A percentile compares a stretch with the other conserved stretches of the same genome.
Conservation (phyloP, 2,329 filamentous ascomycete genomes). For the Colletotrichum cereale region DNA sequence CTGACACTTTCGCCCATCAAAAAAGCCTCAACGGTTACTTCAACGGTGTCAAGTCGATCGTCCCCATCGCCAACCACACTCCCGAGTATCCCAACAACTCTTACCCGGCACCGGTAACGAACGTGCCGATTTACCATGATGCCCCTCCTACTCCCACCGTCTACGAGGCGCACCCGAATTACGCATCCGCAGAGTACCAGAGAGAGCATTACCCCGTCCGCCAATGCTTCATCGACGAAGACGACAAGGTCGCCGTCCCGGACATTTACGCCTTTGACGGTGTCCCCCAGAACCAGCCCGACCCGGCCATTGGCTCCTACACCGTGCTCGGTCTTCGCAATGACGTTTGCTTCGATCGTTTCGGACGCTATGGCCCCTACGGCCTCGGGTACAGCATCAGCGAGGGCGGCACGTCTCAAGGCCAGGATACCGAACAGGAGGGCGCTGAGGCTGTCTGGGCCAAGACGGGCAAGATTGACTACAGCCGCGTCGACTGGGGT, state of each 20-base stretch:
- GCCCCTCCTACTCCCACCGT: slow-evolving; percentile 58
- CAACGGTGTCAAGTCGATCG: slow-evolving; percentile 79
- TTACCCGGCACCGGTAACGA: slow-evolving; percentile 50
- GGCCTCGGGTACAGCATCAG: slow-evolving; percentile 84
- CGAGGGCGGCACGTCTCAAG: slow-evolving; percentile 78
- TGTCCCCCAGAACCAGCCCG: slow-evolving; percentile 81
- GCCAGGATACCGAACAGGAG: slow-evolving; percentile 78
- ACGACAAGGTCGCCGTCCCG: slow-evolving; percentile 68
- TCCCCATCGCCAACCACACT: slow-evolving; percentile 71
- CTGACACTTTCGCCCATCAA: not conserved
- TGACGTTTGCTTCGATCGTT: slow-evolving; percentile 89
- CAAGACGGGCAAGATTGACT: slow-evolving; percentile 67
- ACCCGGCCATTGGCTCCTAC: slow-evolving; percentile 83
- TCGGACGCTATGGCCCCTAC: slow-evolving; percentile 86
- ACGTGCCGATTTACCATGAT: slow-evolving; percentile 50
- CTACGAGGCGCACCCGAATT: slow-evolving; percentile 75
- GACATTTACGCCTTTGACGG: slow-evolving; percentile 77
- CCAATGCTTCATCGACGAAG: slow-evolving; percentile 73
- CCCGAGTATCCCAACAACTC: slow-evolving; percentile 77
- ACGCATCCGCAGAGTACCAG: slow-evolving; percentile 68
- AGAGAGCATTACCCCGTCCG: slow-evolving; percentile 65
- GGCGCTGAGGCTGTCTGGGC: slow-evolving; percentile 73
- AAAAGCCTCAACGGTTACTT: slow-evolving; percentile 83
- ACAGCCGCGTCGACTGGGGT: slow-evolving; percentile 67
- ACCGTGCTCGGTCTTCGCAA: slow-evolving; percentile 78